Evolutionary conservation across 1,284 basidiomycete genomes (phyloP).

Genomic region (Schizophyllum amplum): DNA sequence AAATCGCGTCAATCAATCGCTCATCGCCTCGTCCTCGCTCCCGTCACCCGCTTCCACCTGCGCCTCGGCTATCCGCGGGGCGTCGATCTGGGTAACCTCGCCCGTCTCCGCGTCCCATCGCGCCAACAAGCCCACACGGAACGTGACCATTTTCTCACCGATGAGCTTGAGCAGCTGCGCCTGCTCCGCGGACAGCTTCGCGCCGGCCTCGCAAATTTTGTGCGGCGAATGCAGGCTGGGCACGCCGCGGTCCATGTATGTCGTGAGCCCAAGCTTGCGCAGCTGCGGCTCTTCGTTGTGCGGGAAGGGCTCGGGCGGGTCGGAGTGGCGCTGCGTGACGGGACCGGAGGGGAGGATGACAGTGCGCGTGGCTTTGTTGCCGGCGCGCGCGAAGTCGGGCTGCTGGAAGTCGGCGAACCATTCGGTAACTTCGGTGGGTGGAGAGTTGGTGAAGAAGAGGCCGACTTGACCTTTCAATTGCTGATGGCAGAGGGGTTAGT

Average conservation of each 20-base stretch:
- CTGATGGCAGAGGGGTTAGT: constrained; percentile 31
- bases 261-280: constrained; percentile 84
- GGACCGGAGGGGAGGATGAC: constrained; percentile 73
- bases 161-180: constrained; percentile 85
- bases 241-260: constrained; percentile 80
- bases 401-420: constrained; percentile 93
- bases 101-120: constrained; percentile 73
- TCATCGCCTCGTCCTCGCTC: constrained; percentile 33
- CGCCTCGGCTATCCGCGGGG: constrained; percentile 32
- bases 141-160: constrained; percentile 80
- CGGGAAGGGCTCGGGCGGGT: constrained; percentile 81
- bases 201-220: constrained; percentile 79
- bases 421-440: constrained; percentile 82
- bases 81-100: constrained; percentile 54
- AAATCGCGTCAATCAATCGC: too few relatives aligned
- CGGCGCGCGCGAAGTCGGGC: constrained; percentile 88
- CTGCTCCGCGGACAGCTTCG: constrained; percentile 76
- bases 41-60: constrained; percentile 26
- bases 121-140: constrained; percentile 64
- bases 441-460: constrained; percentile 85
- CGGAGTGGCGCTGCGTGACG: constrained; percentile 64
- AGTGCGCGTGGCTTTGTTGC: constrained; percentile 71
- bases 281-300: constrained; percentile 97
- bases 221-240: constrained; percentile 82
- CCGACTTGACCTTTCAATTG: constrained; percentile 92